Evolutionary conservation across 2,329 filamentous ascomycete species (phyloP).

Genomic region (Teratosphaeria viscida): DNA sequence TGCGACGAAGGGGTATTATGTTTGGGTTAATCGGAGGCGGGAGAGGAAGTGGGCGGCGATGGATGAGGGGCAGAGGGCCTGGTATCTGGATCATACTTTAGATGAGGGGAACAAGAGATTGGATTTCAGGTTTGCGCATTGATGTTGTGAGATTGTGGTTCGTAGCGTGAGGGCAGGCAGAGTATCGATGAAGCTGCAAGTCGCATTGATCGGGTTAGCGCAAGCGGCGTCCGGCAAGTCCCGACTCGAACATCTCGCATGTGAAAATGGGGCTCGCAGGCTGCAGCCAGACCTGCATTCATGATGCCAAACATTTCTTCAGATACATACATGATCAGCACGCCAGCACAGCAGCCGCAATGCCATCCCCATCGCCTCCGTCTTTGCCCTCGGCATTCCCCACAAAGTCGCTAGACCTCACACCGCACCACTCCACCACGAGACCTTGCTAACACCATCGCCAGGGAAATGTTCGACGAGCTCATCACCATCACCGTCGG

Average conservation of each 20-base stretch:
- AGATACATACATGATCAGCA: neutral
- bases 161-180: neutral
- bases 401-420: neutral
- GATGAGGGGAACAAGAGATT: slow-evolving; percentile 31
- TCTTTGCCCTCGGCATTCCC: neutral
- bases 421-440: neutral
- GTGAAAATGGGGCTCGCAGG: neutral
- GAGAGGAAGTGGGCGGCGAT: slow-evolving; percentile 36
- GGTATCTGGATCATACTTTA: slow-evolving; percentile 35
- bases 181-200: neutral
- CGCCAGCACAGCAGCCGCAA: neutral
- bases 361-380: neutral
- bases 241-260: neutral
- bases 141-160: neutral
- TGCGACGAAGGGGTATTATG: slow-evolving; percentile 44
- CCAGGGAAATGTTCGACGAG: slow-evolving; percentile 1
- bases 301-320: neutral
- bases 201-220: neutral
- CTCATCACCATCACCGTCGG: slow-evolving; percentile 1
- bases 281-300: neutral
- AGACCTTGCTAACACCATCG: neutral
- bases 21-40: slow-evolving; percentile 13
- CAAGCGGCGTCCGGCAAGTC: neutral
- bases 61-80: slow-evolving; percentile 36
- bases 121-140: slow-evolving; percentile 29